These are phyloP conservation scores for Aspergillus hiratsukae DNA, from an alignment of 2,329 filamentous ascomycete genomes.

Conservation along the genomic window DNA sequence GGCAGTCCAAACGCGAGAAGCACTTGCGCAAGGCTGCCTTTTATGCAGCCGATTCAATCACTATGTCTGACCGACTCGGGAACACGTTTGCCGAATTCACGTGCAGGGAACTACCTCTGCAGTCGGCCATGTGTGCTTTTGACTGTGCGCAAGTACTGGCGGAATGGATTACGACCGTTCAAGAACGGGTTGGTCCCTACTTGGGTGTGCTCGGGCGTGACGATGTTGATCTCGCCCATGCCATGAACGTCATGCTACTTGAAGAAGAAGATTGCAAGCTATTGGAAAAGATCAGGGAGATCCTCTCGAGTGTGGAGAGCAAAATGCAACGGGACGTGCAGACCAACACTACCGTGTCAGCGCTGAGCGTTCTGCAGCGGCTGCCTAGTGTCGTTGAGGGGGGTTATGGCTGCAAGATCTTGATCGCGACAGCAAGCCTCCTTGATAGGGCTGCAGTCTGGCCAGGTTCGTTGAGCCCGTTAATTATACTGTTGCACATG, in stretches of 20 bases:
- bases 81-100: constrained; percentile 80
- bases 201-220: constrained; percentile 82
- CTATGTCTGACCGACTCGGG: constrained; percentile 80
- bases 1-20: constrained; percentile 67
- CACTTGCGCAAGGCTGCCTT: constrained; percentile 92
- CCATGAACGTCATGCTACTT: constrained; percentile 82
- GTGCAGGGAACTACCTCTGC: constrained; percentile 79
- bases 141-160: constrained; percentile 92
- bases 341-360: constrained; percentile 50
- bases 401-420: constrained; percentile 78
- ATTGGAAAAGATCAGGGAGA: constrained; percentile 73
- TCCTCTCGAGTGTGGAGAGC: constrained; percentile 69
- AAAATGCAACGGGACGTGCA: constrained; percentile 66
- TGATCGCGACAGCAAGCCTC: constrained; percentile 80
- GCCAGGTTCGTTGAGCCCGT: constrained; percentile 63
- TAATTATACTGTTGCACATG: constrained; percentile 1
- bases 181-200: constrained; percentile 88
- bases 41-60: constrained; percentile 86
- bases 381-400: constrained; percentile 58
- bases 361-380: constrained; percentile 47
- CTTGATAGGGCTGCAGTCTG: constrained; percentile 86
- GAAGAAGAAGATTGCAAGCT: constrained; percentile 90
- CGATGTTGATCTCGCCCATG: constrained; percentile 70
- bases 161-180: constrained; percentile 89
- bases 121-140: constrained; percentile 86